Evolutionary conservation across 2,329 filamentous ascomycete genomes (phyloP).

Genomic region (Aureobasidium uvarum): DNA sequence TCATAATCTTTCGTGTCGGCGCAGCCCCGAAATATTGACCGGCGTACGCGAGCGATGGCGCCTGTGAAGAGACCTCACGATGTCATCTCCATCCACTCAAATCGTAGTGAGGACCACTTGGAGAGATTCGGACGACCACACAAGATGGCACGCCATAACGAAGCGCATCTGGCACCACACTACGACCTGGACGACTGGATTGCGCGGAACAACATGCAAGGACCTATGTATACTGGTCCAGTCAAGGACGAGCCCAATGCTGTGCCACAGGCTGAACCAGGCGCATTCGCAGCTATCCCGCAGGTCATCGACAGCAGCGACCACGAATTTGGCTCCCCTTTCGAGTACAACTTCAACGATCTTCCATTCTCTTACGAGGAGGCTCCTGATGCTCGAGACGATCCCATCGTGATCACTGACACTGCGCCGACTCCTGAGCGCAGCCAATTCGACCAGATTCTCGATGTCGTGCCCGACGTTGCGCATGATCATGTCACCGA

Average conservation of each 20-base stretch:
- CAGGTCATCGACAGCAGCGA: neutral
- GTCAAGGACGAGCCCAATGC: neutral
- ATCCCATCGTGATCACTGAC: neutral
- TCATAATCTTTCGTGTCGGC: neutral
- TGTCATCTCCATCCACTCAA: slow-evolving; percentile 15
- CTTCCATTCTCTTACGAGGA: neutral
- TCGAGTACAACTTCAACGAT: neutral
- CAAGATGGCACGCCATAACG: slow-evolving; percentile 5
- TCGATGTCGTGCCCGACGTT: slow-evolving; percentile 40
- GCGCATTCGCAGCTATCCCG: neutral
- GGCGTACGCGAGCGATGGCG: slow-evolving; percentile 3
- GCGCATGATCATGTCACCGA: slow-evolving; percentile 35
- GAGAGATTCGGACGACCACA: neutral
- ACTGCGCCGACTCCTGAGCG: neutral
- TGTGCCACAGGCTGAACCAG: neutral
- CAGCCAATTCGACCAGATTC: slow-evolving; percentile 5
- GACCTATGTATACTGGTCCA: neutral
- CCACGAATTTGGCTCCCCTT: neutral
- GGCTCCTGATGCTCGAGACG: neutral
- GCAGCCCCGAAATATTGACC: neutral
- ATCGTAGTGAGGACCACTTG: slow-evolving; percentile 1
- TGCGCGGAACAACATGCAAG: neutral
- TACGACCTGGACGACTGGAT: neutral
- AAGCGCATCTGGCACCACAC: neutral
- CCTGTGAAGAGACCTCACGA: slow-evolving; percentile 12